These are phyloP conservation scores for Aspergillus leporis DNA, from an alignment of 495 filamentous ascomycete genomes.

Conservation along the genomic window DNA sequence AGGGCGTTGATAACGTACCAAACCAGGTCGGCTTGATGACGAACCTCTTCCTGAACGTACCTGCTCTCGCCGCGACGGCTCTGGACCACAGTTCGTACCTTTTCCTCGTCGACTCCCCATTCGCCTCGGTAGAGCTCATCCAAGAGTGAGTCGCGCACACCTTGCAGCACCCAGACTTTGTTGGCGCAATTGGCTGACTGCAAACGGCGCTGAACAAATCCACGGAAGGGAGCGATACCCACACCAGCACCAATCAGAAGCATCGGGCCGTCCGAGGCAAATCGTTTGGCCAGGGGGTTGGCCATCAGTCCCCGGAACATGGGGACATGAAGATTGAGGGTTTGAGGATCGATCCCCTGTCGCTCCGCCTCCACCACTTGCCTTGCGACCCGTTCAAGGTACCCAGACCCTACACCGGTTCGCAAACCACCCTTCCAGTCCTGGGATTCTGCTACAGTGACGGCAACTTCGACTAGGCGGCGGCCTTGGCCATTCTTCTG, in stretches of 20 bases:
- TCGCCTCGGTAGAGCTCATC: constrained; percentile 96
- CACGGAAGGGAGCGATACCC: constrained; percentile 94
- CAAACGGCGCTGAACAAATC: constrained; percentile 92
- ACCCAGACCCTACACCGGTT: constrained; percentile 77
- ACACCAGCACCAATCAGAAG: constrained; percentile 95
- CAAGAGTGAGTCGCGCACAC: constrained; percentile 86
- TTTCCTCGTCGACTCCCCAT: constrained; percentile 89
- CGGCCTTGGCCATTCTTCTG: constrained; percentile 67
- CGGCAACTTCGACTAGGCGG: constrained; percentile 89
- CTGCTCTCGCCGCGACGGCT: constrained; percentile 73
- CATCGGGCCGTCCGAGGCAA: constrained; percentile 92
- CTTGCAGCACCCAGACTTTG: constrained; percentile 99
- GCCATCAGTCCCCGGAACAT: constrained; percentile 99
- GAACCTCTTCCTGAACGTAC: constrained; percentile 87
- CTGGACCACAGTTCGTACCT: constrained; percentile 92
- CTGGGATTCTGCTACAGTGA: constrained; percentile 83
- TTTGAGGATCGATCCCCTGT: constrained; percentile 49
- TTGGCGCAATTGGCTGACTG: constrained; percentile 97
- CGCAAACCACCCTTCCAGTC: constrained; percentile 74
- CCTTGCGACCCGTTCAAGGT: constrained; percentile 78
- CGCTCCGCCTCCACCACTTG: constrained; percentile 64
- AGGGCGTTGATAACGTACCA: constrained; percentile 95
- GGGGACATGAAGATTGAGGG: constrained; percentile 70
- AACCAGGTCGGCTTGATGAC: constrained; percentile 86
- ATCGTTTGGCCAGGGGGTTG: constrained; percentile 88